These are phyloP conservation scores for Geotrichum phurueaensis DNA, from an alignment of 1,139 yeast species.

Conservation along the genomic window DNA sequence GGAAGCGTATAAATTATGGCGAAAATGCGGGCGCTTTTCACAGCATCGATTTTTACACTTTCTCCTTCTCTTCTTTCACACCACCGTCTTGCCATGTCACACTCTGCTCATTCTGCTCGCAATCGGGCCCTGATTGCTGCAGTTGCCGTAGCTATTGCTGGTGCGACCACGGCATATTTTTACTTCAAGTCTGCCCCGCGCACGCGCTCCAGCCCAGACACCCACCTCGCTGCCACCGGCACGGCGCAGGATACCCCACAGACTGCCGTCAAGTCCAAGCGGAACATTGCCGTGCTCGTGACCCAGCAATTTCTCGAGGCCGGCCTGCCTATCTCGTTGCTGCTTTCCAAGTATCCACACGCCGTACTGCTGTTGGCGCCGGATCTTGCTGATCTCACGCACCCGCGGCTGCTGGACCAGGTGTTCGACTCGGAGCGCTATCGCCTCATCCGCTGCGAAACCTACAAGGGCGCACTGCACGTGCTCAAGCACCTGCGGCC, in stretches of 20 bases:
- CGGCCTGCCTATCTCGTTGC: conserved; percentile 25
- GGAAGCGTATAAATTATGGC: background rate
- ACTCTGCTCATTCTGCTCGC: background rate
- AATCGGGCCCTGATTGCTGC: background rate
- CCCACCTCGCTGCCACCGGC: background rate
- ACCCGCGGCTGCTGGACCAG: conserved; percentile 23
- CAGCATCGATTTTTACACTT: no score
- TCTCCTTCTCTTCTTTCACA: background rate
- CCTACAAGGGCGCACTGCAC: conserved; percentile 30
- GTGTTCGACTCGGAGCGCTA: conserved; percentile 22
- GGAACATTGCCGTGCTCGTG: conserved; percentile 23
- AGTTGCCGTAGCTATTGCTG: background rate
- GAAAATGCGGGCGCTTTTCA: background rate
- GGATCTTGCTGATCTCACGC: conserved; percentile 20
- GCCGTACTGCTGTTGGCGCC: conserved; percentile 28
- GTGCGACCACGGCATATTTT: background rate
- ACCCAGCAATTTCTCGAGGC: conserved; percentile 22
- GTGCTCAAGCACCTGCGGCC: conserved; percentile 33
- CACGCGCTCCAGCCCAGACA: background rate
- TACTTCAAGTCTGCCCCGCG: background rate
- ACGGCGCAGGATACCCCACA: background rate
- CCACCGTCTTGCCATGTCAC: background rate
- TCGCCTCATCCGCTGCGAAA: conserved; percentile 32
- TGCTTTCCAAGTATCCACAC: conserved; percentile 25
- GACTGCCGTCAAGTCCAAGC: background rate